Evolutionary conservation across 257 asterid species (phyloP).

Genomic region (Salvia rosmarinus): DNA sequence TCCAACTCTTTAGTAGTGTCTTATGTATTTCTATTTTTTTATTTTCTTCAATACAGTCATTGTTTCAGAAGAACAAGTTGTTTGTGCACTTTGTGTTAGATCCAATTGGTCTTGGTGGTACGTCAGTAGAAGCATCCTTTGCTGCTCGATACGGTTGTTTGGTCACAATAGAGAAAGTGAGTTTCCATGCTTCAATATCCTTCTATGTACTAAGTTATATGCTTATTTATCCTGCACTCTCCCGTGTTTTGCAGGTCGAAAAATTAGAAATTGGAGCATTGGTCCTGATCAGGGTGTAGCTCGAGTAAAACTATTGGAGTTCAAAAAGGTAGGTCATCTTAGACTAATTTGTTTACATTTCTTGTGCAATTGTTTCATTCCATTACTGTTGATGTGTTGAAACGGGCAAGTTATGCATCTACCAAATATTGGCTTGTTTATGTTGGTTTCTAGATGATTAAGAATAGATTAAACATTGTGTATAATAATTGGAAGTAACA

Average conservation of each 20-base stretch:
- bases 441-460: constrained; percentile 6
- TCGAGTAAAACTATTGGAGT: constrained; percentile 62
- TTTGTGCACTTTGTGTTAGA: constrained; percentile 84
- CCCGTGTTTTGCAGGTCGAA: constrained; percentile 56
- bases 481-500: neutral
- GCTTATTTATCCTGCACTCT: constrained; percentile 24
- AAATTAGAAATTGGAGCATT: constrained; percentile 73
- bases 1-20: constrained; percentile 23
- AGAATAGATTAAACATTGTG: neutral
- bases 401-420: neutral
- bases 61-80: constrained; percentile 55
- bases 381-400: neutral
- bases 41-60: constrained; percentile 48
- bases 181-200: constrained; percentile 30
- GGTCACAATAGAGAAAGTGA: constrained; percentile 76
- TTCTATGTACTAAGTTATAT: constrained; percentile 10
- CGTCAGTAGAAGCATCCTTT: constrained; percentile 66
- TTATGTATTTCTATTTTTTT: constrained; percentile 4
- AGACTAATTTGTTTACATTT: constrained; percentile 8
- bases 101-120: constrained; percentile 58
- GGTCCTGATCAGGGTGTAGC: constrained; percentile 77
- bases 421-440: neutral
- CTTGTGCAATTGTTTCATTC: neutral
- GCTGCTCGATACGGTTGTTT: constrained; percentile 78
- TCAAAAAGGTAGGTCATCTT: constrained; percentile 56